A percentile compares a stretch with the other conserved stretches of the same genome.
These are phyloP conservation scores for Plectosphaerella plurivora DNA, from an alignment of 2,329 filamentous ascomycete species.

Conservation along the genomic window DNA sequence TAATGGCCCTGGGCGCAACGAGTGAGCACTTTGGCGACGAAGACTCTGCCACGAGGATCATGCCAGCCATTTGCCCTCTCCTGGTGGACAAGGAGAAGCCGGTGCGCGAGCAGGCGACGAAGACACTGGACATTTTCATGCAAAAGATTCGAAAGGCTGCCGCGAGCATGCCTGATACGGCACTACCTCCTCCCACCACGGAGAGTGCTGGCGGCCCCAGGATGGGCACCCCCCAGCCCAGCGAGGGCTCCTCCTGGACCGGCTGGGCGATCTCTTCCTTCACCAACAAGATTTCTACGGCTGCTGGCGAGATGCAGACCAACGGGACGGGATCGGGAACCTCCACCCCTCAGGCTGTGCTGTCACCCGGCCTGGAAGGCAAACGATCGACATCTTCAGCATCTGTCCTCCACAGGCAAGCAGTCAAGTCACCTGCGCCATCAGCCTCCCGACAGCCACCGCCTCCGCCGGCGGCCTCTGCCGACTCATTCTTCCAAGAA, in stretches of 20 bases:
- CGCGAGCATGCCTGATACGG: constrained; percentile 73
- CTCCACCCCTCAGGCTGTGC: constrained; percentile 33
- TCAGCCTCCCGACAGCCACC: constrained; percentile 44
- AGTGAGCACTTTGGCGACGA: constrained; percentile 83
- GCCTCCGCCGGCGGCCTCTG: constrained; percentile 26
- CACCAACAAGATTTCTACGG: constrained; percentile 84
- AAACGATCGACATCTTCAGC: constrained; percentile 45
- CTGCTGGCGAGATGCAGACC: constrained; percentile 79
- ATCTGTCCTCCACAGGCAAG: constrained; percentile 57
- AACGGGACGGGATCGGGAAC: constrained; percentile 39
- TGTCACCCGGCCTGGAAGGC: constrained; percentile 33
- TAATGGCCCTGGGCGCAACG: constrained; percentile 83
- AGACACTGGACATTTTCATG: constrained; percentile 83
- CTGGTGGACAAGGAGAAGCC: constrained; percentile 95
- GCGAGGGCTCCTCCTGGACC: constrained; percentile 66
- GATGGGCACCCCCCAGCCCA: constrained; percentile 72
- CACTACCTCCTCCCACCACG: constrained; percentile 60
- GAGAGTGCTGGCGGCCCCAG: constrained; percentile 55
- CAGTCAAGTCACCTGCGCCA: constrained; percentile 46
- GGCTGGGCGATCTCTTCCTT: constrained; percentile 99
- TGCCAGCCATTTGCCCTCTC: constrained; percentile 79
- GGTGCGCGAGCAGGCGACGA: constrained; percentile 85
- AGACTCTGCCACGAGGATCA: constrained; percentile 77
- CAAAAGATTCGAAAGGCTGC: constrained; percentile 77
- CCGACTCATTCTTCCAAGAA: constrained; percentile 50